phyloP scores from a whole-genome alignment of 2,329 filamentous ascomycete species.

The Aspergillus melleus region DNA sequence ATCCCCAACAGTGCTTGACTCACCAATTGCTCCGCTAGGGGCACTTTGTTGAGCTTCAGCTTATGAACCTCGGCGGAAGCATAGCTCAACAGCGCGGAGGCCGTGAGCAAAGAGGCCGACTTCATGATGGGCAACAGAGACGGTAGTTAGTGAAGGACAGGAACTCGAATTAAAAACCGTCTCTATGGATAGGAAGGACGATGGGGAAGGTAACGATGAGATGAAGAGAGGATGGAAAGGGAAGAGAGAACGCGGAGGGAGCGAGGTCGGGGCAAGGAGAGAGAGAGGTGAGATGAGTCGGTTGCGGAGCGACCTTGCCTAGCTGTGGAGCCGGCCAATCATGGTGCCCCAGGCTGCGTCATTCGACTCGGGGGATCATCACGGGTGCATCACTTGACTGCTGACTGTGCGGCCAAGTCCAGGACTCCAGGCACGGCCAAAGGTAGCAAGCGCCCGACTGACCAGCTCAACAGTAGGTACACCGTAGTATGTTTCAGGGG shows the following conservation, averaged over 20 bases:
- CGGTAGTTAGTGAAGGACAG: constrained; percentile 1
- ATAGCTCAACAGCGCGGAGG: constrained; percentile 76
- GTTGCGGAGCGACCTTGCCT: constrained; percentile 24
- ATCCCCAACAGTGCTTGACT: constrained; percentile 37
- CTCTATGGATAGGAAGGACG: constrained; percentile 22
- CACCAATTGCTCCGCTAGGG: constrained; percentile 89
- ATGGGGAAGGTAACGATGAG: constrained; percentile 23
- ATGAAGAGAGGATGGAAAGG: constrained; percentile 24
- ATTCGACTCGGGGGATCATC: constrained; percentile 20
- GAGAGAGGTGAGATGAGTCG: constrained; percentile 23
- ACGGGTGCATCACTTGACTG: constrained; percentile 17
- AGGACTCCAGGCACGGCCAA: neutral
- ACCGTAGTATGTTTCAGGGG: neutral
- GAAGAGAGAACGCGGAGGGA: constrained; percentile 9
- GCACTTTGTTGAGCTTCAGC: constrained; percentile 97
- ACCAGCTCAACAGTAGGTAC: too few relatives aligned
- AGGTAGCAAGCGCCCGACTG: neutral
- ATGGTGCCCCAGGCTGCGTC: constrained; percentile 20
- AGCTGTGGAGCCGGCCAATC: constrained; percentile 19
- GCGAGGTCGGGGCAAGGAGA: constrained; percentile 17
- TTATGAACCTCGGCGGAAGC: constrained; percentile 87
- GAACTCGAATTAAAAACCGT: constrained; percentile 5
- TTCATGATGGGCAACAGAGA: constrained; percentile 64
- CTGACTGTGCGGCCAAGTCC: neutral
- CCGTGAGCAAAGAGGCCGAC: constrained; percentile 74